Conservation (phyloP, 805 yeast species). For the Ascoidea asiatica region DNA sequence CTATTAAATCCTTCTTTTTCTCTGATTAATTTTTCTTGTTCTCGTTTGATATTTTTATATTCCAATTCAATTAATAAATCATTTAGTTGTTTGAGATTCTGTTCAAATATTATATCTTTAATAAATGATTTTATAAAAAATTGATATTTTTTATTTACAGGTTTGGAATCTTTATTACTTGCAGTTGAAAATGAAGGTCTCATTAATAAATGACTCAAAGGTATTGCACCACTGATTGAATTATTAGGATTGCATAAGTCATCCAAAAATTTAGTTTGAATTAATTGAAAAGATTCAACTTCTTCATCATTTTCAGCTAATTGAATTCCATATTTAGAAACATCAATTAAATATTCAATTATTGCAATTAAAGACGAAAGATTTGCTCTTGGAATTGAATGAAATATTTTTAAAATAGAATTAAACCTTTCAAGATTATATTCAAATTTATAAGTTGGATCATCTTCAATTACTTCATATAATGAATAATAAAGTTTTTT, state of each 20-base stretch:
- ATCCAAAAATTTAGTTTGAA: slow-evolving; percentile 4
- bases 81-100: background rate
- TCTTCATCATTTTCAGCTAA: background rate
- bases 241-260: slow-evolving; percentile 3
- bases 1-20: slow-evolving; percentile 6
- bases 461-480: background rate
- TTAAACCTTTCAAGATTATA: slow-evolving; percentile 6
- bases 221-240: slow-evolving; percentile 7
- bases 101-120: slow-evolving; percentile 4
- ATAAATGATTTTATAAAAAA: slow-evolving; percentile 6
- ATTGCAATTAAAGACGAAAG: slow-evolving; percentile 14
- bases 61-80: slow-evolving; percentile 4
- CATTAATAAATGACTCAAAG: slow-evolving; percentile 15
- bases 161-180: background rate
- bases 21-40: slow-evolving; percentile 3
- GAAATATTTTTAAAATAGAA: slow-evolving; percentile 9
- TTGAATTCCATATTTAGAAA: slow-evolving; percentile 5
- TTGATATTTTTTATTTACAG: slow-evolving; percentile 4
- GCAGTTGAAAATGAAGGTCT: slow-evolving; percentile 10
- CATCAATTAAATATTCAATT: slow-evolving; percentile 10
- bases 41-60: slow-evolving; percentile 1
- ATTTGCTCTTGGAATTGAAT: slow-evolving; percentile 18
- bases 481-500: slow-evolving; percentile 5
- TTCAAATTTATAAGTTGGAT: background rate
- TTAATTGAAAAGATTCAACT: slow-evolving; percentile 2